Evolutionary conservation across 139 green algal species (phyloP).

Genomic region (Penium margaritaceum): DNA sequence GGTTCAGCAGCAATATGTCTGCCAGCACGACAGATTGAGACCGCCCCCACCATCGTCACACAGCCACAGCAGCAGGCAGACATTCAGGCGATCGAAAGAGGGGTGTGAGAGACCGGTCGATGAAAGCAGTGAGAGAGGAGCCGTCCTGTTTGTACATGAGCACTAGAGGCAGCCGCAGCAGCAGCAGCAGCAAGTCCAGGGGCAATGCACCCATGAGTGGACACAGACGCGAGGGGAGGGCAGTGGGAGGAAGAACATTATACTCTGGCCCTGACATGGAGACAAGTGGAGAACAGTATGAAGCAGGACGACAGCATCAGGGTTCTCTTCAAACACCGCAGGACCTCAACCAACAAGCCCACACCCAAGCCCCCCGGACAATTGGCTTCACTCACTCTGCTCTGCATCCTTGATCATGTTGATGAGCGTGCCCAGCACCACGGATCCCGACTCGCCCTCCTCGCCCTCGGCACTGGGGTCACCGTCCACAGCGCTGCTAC

Average conservation of each 20-base stretch:
- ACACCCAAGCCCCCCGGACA: not conserved
- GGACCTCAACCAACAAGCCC: not conserved
- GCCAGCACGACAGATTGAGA: not conserved
- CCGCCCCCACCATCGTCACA: too few relatives aligned
- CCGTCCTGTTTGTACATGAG: not conserved
- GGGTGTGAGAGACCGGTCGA: not conserved
- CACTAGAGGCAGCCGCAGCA: not conserved
- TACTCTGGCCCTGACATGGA: not conserved
- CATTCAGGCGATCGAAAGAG: not conserved
- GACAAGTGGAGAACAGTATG: not conserved
- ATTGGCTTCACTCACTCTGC: conserved; percentile 23
- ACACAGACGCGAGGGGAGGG: not conserved
- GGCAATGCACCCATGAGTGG: not conserved
- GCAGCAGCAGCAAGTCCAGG: not conserved
- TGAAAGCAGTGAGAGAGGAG: not conserved
- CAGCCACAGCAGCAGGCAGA: too few relatives aligned
- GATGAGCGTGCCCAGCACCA: conserved; percentile 35
- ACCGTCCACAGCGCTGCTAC: too few relatives aligned
- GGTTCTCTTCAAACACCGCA: not conserved
- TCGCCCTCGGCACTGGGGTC: too few relatives aligned
- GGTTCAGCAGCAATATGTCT: conserved; percentile 46
- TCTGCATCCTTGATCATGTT: conserved; percentile 45
- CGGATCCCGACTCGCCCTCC: not conserved
- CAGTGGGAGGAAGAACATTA: not conserved
- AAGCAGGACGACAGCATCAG: not conserved